A percentile compares a stretch with the other conserved stretches of the same genome.
phyloP scores from a whole-genome alignment of 2,329 filamentous ascomycete species.

The Mycosphaerella arachidis region DNA sequence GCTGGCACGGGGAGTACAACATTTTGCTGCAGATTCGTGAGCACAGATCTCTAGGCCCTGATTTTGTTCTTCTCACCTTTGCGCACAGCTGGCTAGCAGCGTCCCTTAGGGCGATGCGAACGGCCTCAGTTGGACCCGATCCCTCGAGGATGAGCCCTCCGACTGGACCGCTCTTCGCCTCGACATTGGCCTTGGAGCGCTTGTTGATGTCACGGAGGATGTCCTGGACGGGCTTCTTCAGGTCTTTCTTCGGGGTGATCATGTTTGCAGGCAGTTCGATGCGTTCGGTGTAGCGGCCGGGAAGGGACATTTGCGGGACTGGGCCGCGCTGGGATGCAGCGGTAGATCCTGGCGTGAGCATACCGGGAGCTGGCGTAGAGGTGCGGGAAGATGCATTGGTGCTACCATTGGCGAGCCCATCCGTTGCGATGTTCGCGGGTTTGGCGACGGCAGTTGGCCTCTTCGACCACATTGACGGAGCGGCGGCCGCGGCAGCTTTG shows the following conservation, averaged over 20 bases:
- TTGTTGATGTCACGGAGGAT: constrained; percentile 89
- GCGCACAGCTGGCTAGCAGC: constrained; percentile 81
- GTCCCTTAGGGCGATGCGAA: constrained; percentile 83
- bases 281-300: constrained; percentile 75
- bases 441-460: constrained; percentile 50
- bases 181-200: constrained; percentile 80
- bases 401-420: constrained; percentile 52
- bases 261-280: constrained; percentile 70
- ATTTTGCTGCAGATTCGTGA: constrained; percentile 48
- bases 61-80: constrained; percentile 57
- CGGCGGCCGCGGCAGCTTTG: constrained; percentile 59
- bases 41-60: not conserved
- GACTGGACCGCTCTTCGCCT: constrained; percentile 67
- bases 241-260: constrained; percentile 68
- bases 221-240: constrained; percentile 81
- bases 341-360: constrained; percentile 45
- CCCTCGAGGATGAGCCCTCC: constrained; percentile 78
- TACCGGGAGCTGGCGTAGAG: constrained; percentile 60
- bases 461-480: constrained; percentile 74
- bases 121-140: constrained; percentile 74
- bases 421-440: constrained; percentile 41
- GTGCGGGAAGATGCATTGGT: constrained; percentile 51
- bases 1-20: constrained; percentile 76
- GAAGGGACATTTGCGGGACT: constrained; percentile 60
- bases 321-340: constrained; percentile 41